Conservation (phyloP, 176 grass and related monocot species). For the Carex parvula region DNA sequence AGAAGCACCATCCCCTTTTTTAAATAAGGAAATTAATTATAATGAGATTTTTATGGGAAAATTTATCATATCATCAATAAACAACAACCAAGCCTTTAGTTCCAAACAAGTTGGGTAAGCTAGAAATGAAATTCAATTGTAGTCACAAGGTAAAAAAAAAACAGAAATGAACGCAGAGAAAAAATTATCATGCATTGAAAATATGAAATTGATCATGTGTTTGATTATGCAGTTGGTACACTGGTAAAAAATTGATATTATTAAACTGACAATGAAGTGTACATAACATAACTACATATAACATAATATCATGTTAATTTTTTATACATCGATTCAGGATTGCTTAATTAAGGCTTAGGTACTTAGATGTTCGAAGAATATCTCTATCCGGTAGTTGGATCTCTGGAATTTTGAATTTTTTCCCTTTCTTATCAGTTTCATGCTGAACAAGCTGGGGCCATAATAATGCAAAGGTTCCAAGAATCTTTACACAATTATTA, state of each 20-base stretch:
- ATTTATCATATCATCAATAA: background rate
- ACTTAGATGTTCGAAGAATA: background rate
- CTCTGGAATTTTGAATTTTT: background rate
- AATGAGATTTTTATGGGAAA: too few species aligned
- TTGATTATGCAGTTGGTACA: background rate
- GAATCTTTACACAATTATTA: too few species aligned
- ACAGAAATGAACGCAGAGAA: background rate
- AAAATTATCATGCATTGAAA: background rate
- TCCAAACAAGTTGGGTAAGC: too few species aligned
- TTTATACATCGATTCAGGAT: background rate
- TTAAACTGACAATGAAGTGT: background rate
- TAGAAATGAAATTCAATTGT: too few species aligned
- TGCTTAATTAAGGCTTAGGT: background rate
- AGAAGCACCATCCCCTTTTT: conserved; percentile 72
- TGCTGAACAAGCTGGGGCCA: background rate
- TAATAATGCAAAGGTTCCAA: background rate
- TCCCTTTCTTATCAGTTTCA: background rate
- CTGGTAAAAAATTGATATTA: background rate
- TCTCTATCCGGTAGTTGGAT: background rate
- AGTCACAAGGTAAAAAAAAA: too few species aligned
- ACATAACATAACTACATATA: background rate
- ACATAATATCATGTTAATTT: background rate
- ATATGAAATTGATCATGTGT: background rate
- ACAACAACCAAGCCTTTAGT: too few species aligned
- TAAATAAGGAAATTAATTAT: background rate